Base-by-base conservation (phyloP, 345 rosid genomes). In the Linum lewisii region DNA sequence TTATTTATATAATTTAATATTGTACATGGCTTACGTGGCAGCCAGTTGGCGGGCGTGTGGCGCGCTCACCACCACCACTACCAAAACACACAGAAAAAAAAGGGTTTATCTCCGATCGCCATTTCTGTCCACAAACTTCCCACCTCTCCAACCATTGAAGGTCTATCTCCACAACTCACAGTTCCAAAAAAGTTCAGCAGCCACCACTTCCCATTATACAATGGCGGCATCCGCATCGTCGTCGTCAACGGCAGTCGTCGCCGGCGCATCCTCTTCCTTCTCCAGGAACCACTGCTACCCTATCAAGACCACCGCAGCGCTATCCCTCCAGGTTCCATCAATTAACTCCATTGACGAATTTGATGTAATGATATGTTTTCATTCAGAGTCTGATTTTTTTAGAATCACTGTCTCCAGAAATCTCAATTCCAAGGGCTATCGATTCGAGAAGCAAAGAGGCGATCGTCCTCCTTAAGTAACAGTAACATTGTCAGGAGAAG, bases 381-480 rank as follows among this genome's bases (percentile, higher is more conserved):
- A 6, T 24, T 34, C 11, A 6, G 6, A 49, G 1, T 13, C 22
- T 1, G 18, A 22, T 5, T 32, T 52, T 25, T 9, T 14, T 18
- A 18, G 3, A 5, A 45, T 22, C 0, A 42, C 2, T 37, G 24
- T 68, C 13, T 58, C 11, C 63, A 84, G 88, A 90, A 81, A 79
- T 72, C 81, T 66, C 45, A 65, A 49, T 79, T 88, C 51, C 86
- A 74, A 54, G 97, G 97, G 22, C 44, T 87, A 42, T 78, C 91
- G 4, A 82, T 87, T 67, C 68, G 72, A 73, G 89, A 85, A 54
- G 78, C 86, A 56, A 85, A 72, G 69, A 78, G 61, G 68, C 76
- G 63, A 26, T 70, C 5, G 10, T 34, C 38, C 38, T 34, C 76
- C 54, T 79, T 84, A 49, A 51, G 66, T 29, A 78, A 67, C 52